Percentiles rank a stretch among this genome's conserved stretches.
These are phyloP conservation scores for Lactarius pseudohatsudake DNA, from an alignment of 768 basidiomycete species.

Conservation along the genomic window DNA sequence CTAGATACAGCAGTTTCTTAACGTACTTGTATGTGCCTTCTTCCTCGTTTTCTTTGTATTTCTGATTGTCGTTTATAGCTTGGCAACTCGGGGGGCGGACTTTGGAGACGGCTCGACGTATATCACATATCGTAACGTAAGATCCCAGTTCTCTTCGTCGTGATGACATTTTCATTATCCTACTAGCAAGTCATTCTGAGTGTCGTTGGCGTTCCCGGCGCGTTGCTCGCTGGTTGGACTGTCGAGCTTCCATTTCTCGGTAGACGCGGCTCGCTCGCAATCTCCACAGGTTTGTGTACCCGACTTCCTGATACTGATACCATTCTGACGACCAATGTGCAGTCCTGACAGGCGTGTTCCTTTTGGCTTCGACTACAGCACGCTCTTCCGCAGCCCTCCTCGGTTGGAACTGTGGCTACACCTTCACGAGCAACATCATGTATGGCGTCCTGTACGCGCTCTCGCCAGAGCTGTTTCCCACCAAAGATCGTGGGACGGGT, in stretches of 20 bases:
- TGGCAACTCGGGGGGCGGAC: constrained; percentile 61
- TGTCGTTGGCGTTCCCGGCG: constrained; percentile 57
- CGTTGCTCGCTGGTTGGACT: constrained; percentile 52
- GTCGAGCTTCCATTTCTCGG: constrained; percentile 54
- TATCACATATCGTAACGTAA: constrained; percentile 72
- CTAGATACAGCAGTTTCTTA: constrained; percentile 52
- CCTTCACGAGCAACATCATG: constrained; percentile 57
- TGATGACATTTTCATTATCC: background rate
- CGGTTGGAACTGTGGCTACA: constrained; percentile 60
- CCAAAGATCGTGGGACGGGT: constrained; percentile 55
- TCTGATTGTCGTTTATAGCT: constrained; percentile 39
- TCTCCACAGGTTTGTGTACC: constrained; percentile 42
- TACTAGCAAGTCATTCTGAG: constrained; percentile 54
- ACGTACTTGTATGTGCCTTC: constrained; percentile 47
- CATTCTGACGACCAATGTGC: background rate
- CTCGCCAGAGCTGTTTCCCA: constrained; percentile 54
- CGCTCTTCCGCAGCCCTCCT: constrained; percentile 51
- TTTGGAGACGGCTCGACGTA: constrained; percentile 70
- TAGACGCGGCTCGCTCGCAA: constrained; percentile 51
- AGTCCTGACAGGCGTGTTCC: constrained; percentile 56
- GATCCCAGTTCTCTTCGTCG: constrained; percentile 20
- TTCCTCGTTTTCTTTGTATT: background rate
- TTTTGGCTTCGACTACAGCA: constrained; percentile 57
- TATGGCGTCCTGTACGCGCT: constrained; percentile 47
- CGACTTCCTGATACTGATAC: constrained; percentile 15